A percentile compares a stretch with the other conserved stretches of the same genome.
Conservation (phyloP, 148 eudicot genomes). For the Polygonum aviculare region DNA sequence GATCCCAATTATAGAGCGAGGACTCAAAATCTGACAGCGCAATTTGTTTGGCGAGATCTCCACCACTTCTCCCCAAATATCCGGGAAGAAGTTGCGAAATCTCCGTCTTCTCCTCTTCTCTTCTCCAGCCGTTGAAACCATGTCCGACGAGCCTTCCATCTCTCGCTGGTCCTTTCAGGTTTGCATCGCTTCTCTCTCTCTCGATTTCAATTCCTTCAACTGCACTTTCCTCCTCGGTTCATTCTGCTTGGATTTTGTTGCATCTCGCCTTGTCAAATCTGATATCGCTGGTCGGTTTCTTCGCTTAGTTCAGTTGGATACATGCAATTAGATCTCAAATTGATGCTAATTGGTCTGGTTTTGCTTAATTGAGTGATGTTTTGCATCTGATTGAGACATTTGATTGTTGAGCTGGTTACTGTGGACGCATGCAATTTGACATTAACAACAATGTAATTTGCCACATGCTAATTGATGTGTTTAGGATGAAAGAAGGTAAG, state of each 20-base stretch:
- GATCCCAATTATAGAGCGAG: background rate
- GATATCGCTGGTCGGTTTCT: background rate
- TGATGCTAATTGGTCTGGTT: background rate
- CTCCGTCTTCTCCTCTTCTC: conserved; percentile 6
- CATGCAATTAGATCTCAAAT: background rate
- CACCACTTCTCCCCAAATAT: background rate
- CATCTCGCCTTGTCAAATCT: background rate
- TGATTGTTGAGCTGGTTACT: background rate
- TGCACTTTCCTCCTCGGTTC: background rate
- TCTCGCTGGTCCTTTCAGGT: conserved; percentile 87
- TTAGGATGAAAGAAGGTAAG: background rate
- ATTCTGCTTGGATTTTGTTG: background rate
- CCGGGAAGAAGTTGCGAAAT: background rate
- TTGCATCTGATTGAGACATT: background rate
- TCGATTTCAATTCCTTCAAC: background rate
- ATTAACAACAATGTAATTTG: background rate
- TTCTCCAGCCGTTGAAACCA: conserved; percentile 6
- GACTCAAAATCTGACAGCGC: background rate
- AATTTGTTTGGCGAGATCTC: background rate
- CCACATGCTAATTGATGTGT: background rate
- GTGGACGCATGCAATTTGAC: conserved; percentile 1
- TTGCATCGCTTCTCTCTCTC: conserved; percentile 6
- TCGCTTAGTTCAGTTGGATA: background rate
- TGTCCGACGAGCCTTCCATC: conserved; percentile 59
- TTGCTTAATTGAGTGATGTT: background rate